Percentiles rank a stretch among this genome's conserved stretches.
phyloP scores from a whole-genome alignment of 1,139 yeast genomes.

The Hyphopichia pseudoburtonii region DNA sequence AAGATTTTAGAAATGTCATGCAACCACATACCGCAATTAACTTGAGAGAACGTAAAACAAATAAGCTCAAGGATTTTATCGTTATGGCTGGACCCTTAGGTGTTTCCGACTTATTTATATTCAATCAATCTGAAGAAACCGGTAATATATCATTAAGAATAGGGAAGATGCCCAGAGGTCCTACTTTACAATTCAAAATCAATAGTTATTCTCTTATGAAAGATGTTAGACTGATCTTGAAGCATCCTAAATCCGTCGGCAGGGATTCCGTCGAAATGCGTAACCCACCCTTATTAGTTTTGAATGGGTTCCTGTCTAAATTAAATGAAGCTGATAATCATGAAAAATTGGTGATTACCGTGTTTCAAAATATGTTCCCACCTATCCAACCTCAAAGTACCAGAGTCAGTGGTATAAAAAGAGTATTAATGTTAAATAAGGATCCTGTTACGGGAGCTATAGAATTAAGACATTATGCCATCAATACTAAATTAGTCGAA shows the following conservation, averaged over 20 bases:
- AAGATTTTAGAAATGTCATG: constrained; percentile 87
- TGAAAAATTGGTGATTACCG: constrained; percentile 82
- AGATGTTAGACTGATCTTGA: constrained; percentile 72
- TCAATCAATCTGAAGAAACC: constrained; percentile 74
- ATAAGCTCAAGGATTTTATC: constrained; percentile 83
- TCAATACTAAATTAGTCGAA: constrained; percentile 84
- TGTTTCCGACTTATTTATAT: constrained; percentile 82
- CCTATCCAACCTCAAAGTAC: constrained; percentile 84
- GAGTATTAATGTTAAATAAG: constrained; percentile 83
- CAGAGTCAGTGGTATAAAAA: constrained; percentile 67
- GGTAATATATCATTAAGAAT: constrained; percentile 84
- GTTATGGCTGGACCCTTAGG: constrained; percentile 98
- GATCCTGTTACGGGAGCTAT: constrained; percentile 68
- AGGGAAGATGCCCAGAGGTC: constrained; percentile 91
- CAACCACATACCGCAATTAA: constrained; percentile 95
- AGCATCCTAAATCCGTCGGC: constrained; percentile 67
- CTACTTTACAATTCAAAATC: constrained; percentile 82
- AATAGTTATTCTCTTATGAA: constrained; percentile 75
- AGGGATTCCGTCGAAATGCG: constrained; percentile 62
- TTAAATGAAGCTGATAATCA: constrained; percentile 57
- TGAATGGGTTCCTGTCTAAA: constrained; percentile 75
- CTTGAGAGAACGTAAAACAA: constrained; percentile 81
- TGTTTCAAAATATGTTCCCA: constrained; percentile 95
- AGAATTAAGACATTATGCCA: constrained; percentile 87
- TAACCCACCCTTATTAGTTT: constrained; percentile 84